Evolutionary conservation across 2,329 filamentous ascomycete species (phyloP).

Genomic region (Xenoacremonium recifei): DNA sequence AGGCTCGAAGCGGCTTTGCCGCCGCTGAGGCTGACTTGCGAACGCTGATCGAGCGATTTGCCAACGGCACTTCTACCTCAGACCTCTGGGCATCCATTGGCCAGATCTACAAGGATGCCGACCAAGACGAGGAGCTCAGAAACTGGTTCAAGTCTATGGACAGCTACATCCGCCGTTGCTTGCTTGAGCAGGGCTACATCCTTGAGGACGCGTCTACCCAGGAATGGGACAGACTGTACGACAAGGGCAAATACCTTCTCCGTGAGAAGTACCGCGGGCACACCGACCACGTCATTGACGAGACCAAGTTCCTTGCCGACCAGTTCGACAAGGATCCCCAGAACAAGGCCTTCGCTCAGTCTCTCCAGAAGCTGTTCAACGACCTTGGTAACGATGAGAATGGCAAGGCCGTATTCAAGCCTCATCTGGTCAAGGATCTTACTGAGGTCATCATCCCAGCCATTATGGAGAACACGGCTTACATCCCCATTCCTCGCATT

Average conservation of each 20-base stretch:
- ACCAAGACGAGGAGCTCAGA: conserved; percentile 81
- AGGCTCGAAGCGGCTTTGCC: conserved; percentile 66
- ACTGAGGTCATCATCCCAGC: conserved; percentile 82
- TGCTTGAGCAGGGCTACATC: conserved; percentile 89
- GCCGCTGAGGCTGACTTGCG: conserved; percentile 73
- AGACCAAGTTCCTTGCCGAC: conserved; percentile 83
- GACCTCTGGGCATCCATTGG: conserved; percentile 84
- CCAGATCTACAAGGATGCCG: conserved; percentile 81
- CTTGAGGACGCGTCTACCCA: conserved; percentile 76
- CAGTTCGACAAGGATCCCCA: conserved; percentile 88
- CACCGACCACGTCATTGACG: conserved; percentile 82
- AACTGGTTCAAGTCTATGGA: conserved; percentile 84
- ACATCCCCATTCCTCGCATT: conserved; percentile 90
- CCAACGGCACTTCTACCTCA: conserved; percentile 87
- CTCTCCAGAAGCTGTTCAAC: conserved; percentile 80
- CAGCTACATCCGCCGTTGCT: conserved; percentile 73
- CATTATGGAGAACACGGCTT: conserved; percentile 80
- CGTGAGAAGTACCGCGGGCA: conserved; percentile 85
- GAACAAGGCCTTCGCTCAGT: conserved; percentile 76
- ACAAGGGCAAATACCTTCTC: conserved; percentile 81
- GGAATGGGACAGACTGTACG: conserved; percentile 83
- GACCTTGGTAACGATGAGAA: conserved; percentile 83
- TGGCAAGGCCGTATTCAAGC: conserved; percentile 88
- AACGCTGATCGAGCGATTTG: conserved; percentile 90
- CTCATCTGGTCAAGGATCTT: conserved; percentile 85